phyloP scores from a whole-genome alignment of 441 rosid genomes.

The Theobroma grandiflorum region DNA sequence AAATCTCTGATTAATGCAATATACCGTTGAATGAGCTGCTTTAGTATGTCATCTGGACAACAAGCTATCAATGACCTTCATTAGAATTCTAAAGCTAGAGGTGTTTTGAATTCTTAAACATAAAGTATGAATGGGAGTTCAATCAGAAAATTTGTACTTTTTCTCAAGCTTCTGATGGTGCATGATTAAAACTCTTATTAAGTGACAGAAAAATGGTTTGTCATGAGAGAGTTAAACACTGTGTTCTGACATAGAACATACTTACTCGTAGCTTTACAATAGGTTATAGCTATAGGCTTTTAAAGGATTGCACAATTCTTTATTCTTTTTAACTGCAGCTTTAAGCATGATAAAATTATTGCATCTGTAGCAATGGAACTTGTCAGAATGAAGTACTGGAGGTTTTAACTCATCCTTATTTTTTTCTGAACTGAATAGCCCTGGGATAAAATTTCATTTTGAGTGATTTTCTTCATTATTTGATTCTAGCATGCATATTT shows the following conservation, averaged over 20 bases:
- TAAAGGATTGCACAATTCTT: constrained; percentile 5
- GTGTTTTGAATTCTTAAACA: background rate
- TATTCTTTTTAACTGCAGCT: background rate
- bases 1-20: background rate
- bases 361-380: background rate
- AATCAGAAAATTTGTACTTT: background rate
- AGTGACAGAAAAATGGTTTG: constrained; percentile 8
- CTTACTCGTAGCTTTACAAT: background rate
- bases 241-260: background rate
- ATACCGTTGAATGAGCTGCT: background rate
- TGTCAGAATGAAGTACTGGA: constrained; percentile 9
- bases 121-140: background rate
- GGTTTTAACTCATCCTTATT: background rate
- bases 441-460: background rate
- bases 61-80: background rate
- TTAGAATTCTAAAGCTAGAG: constrained; percentile 13
- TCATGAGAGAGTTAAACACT: background rate
- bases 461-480: constrained; percentile 16
- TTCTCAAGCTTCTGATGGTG: constrained; percentile 12
- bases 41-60: constrained; percentile 9
- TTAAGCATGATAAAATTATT: background rate
- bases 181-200: background rate
- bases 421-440: constrained; percentile 11
- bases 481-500: constrained; percentile 16
- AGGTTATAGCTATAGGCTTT: background rate